Conservation (phyloP, 2,329 filamentous ascomycete genomes). For the Hypoxylon sp. region DNA sequence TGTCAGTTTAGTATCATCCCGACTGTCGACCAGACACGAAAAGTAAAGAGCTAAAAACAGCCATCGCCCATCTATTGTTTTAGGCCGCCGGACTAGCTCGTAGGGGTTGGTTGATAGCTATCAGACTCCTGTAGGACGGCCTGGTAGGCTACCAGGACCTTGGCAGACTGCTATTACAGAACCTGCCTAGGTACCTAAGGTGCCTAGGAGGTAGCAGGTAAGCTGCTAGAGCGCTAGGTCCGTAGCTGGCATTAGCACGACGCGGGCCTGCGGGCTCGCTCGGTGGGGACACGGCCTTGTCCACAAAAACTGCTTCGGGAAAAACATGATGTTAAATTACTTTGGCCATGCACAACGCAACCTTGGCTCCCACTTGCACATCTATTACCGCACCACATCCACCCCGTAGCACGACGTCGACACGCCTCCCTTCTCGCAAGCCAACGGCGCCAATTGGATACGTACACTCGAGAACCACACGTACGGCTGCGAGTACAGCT, state of each 20-base stretch:
- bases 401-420: slow-evolving; percentile 14
- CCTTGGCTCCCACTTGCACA: slow-evolving; percentile 14
- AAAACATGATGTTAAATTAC: slow-evolving; percentile 5
- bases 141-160: too few relatives aligned
- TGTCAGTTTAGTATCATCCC: slow-evolving; percentile 17
- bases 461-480: neutral
- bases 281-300: slow-evolving; percentile 18
- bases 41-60: slow-evolving; percentile 6
- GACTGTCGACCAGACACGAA: neutral
- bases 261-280: neutral
- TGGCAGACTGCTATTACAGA: too few relatives aligned
- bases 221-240: too few relatives aligned
- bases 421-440: slow-evolving; percentile 23
- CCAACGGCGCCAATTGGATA: slow-evolving; percentile 28
- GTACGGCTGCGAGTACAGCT: slow-evolving; percentile 1
- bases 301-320: neutral
- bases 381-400: slow-evolving; percentile 6
- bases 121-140: too few relatives aligned
- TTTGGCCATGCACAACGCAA: slow-evolving; percentile 33
- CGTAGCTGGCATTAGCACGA: too few relatives aligned
- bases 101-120: too few relatives aligned
- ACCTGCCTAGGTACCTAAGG: neutral
- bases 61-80: neutral
- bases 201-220: neutral
- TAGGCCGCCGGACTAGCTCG: too few relatives aligned